phyloP scores from a whole-genome alignment of 768 basidiomycete species.

The Pholiota conissans region DNA sequence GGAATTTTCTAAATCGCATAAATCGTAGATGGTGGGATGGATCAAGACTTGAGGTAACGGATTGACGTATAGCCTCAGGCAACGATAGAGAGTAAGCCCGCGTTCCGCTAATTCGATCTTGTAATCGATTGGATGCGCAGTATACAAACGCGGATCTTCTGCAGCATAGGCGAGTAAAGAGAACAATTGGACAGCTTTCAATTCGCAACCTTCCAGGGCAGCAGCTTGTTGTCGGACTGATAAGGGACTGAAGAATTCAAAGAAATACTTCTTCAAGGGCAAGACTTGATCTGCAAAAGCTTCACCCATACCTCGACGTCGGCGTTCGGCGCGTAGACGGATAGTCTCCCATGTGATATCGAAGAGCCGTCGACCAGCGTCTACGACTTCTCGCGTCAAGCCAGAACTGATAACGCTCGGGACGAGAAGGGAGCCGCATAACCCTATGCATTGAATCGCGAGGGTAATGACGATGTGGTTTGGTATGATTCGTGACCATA shows the following conservation, averaged over 20 bases:
- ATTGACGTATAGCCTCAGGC: background rate
- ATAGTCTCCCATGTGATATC: slow-evolving; percentile 1
- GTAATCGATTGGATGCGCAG: background rate
- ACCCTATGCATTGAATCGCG: background rate
- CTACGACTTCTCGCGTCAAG: slow-evolving; percentile 1
- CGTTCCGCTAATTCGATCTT: background rate
- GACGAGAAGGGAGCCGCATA: slow-evolving; percentile 2
- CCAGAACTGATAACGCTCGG: background rate
- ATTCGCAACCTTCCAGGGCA: background rate
- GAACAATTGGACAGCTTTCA: slow-evolving; percentile 1
- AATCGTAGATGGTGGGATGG: background rate
- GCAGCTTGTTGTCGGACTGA: background rate
- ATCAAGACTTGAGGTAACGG: background rate
- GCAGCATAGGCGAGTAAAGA: background rate
- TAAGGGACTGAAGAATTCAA: background rate
- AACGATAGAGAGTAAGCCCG: background rate
- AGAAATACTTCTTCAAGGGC: slow-evolving; percentile 1
- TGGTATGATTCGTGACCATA: slow-evolving; percentile 1
- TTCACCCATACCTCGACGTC: background rate
- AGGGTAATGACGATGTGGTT: background rate
- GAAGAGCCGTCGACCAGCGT: background rate
- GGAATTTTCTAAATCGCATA: background rate
- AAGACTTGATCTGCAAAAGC: background rate
- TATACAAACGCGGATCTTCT: background rate
- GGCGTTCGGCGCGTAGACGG: background rate